Evolutionary conservation across 1,284 basidiomycete genomes (phyloP).

Genomic region (Leccinum huronense): DNA sequence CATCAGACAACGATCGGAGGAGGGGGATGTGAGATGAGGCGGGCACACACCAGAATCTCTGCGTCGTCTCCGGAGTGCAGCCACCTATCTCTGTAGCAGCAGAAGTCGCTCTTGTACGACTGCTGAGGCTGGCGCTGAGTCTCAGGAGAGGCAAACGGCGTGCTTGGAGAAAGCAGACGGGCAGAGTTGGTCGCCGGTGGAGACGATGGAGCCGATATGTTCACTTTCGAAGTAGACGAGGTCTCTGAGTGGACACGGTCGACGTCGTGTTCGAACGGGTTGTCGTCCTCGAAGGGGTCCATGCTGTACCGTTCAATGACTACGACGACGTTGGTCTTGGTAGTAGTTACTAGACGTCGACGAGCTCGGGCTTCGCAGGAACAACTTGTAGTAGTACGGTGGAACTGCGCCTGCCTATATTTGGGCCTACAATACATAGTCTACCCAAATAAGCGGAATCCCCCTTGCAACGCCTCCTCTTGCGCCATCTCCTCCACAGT

Average conservation of each 20-base stretch:
- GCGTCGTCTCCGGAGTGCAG: constrained; percentile 78
- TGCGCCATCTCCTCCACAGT: constrained; percentile 26
- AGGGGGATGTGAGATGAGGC: constrained; percentile 5
- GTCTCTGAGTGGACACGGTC: constrained; percentile 60
- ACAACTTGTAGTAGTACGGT: constrained; percentile 3
- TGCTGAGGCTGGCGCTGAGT: constrained; percentile 51
- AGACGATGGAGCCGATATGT: constrained; percentile 65
- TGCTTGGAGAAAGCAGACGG: constrained; percentile 42
- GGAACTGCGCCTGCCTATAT: constrained; percentile 22
- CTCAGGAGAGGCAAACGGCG: constrained; percentile 53
- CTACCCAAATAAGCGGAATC: constrained; percentile 61
- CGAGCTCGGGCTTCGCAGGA: neutral
- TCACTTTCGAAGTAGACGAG: constrained; percentile 60
- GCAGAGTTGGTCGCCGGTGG: constrained; percentile 44
- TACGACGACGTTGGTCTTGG: neutral
- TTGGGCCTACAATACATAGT: constrained; percentile 23
- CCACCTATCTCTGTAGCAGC: constrained; percentile 69
- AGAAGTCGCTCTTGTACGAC: constrained; percentile 67
- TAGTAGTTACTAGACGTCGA: constrained; percentile 1
- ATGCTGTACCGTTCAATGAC: constrained; percentile 34
- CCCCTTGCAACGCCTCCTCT: constrained; percentile 37
- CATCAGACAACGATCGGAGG: constrained; percentile 16
- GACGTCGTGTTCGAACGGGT: constrained; percentile 71
- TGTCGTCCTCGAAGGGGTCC: constrained; percentile 76
- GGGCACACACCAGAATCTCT: constrained; percentile 65